Evolutionary conservation across 1,284 basidiomycete species (phyloP), one percentile per base, ranked within the genome.

Genomic region (Ganoderma boninense): DNA sequence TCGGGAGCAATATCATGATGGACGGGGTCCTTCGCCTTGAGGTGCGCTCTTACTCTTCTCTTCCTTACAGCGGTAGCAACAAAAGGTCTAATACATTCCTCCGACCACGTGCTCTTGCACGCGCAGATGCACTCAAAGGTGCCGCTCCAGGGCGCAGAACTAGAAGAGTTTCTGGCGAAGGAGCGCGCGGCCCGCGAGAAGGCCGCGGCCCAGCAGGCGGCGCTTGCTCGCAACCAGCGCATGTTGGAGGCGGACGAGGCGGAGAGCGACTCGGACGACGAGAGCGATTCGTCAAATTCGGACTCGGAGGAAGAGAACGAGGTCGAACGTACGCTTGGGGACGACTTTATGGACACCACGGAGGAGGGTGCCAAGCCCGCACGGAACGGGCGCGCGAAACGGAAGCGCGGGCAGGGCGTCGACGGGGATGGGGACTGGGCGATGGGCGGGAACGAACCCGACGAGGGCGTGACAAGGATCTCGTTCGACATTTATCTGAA

Each of bases 401-500:
- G 86, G 69, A 89, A 88, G 77, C 74, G 79, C 29, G 85, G 85
- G 57, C 87, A 87, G 76, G 80, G 79, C 32, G 70, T 70, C 43
- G 73, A 69, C n/a, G 80, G 83, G 2, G 91, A 92, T 71, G 87
- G 84, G 20, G 80, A 83, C 11, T 92, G 92, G 76, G 94, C 92
- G 92, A 85, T 68, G 29, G 66, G 77, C 2, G 78, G 82, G 35
- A 79, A 92, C 67, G 92, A 94, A 72, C 87, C 87, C 40, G 93
- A 95, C 68, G 93, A 94, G 69, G 90, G 89, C 2, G 77, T 90
- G 63, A 89, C 89, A 13, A 92, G 91, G 77, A 85, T 97, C 70
- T 96, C 95, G 2, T 99, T 94, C 77, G 97, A 99, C 80, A 98
- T 99, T 75, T 99, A 96, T 81, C 87, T 99, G 73, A 98, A 97